These are phyloP conservation scores for Penicillium longicatenatum DNA, from an alignment of 495 filamentous ascomycete genomes.

Conservation along the genomic window DNA sequence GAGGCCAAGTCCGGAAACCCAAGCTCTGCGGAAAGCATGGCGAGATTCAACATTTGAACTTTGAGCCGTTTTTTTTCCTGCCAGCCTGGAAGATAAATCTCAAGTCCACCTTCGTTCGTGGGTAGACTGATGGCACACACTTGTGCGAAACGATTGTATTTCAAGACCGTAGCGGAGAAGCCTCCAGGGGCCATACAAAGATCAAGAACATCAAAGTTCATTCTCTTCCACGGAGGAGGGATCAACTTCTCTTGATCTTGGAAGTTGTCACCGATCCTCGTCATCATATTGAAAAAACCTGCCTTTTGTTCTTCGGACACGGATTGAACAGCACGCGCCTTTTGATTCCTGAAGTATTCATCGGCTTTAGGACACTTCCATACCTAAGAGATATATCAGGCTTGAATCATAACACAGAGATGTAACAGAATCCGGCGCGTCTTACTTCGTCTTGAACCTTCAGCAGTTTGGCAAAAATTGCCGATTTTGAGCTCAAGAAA, in stretches of 20 bases:
- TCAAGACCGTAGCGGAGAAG: neutral
- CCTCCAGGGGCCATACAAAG: slow-evolving; percentile 13
- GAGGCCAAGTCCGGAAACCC: slow-evolving; percentile 6
- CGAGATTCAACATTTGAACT: slow-evolving; percentile 5
- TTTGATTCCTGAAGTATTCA: neutral
- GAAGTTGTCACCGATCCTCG: slow-evolving; percentile 7
- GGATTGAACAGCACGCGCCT: neutral
- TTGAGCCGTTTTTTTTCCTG: neutral
- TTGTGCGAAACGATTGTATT: slow-evolving; percentile 1
- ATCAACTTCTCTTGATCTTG: slow-evolving; percentile 1
- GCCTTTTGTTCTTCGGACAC: neutral
- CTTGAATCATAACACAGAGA: neutral
- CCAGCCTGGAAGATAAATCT: neutral
- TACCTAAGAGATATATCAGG: neutral
- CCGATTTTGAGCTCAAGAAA: neutral
- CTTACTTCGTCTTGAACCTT: slow-evolving; percentile 1
- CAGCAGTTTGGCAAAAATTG: neutral
- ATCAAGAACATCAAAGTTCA: slow-evolving; percentile 7
- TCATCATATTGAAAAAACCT: slow-evolving; percentile 11
- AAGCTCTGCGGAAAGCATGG: slow-evolving; percentile 8
- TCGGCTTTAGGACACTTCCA: slow-evolving; percentile 2
- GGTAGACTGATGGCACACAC: slow-evolving; percentile 1
- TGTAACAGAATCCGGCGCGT: neutral
- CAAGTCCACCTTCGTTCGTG: slow-evolving; percentile 2
- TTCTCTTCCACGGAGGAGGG: neutral